These are phyloP conservation scores for Tricholoma sp. DNA, from an alignment of 768 basidiomycete species.

Conservation along the genomic window DNA sequence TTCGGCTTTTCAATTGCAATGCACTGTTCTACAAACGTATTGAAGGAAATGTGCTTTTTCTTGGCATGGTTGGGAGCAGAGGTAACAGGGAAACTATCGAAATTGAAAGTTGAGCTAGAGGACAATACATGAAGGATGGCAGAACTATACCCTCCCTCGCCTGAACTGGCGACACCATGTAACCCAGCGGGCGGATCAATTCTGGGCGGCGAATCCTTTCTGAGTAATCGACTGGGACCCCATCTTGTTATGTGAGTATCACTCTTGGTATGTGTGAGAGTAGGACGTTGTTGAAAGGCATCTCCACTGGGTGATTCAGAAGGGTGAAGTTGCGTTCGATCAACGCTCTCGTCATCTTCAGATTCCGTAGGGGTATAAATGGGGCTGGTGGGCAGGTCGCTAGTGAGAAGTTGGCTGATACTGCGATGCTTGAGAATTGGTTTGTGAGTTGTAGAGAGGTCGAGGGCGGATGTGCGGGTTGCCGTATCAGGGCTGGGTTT, in stretches of 20 bases:
- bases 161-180: slow-evolving; percentile 8
- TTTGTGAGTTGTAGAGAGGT: slow-evolving; percentile 53
- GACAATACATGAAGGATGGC: slow-evolving; percentile 18
- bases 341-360: slow-evolving; percentile 34
- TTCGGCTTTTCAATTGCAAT: slow-evolving; percentile 84
- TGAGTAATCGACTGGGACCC: slow-evolving; percentile 41
- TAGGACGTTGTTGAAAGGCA: slow-evolving; percentile 40
- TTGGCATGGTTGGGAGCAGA: slow-evolving; percentile 24
- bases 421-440: slow-evolving; percentile 96
- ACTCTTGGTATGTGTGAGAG: slow-evolving; percentile 78
- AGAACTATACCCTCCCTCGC: slow-evolving; percentile 12
- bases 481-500: slow-evolving; percentile 38
- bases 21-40: slow-evolving; percentile 95
- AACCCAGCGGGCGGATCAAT: slow-evolving; percentile 35
- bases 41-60: slow-evolving; percentile 94
- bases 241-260: slow-evolving; percentile 74
- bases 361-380: slow-evolving; percentile 57
- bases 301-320: slow-evolving; percentile 8
- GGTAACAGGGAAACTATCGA: slow-evolving; percentile 8
- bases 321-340: slow-evolving; percentile 2
- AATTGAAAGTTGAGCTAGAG: slow-evolving; percentile 10
- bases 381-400: slow-evolving; percentile 60
- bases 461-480: slow-evolving; percentile 36
- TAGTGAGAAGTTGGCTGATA: slow-evolving; percentile 82
- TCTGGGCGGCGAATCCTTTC: slow-evolving; percentile 72